Base-by-base conservation (phyloP, 2,329 filamentous ascomycete genomes). In the Thelonectria olida region DNA sequence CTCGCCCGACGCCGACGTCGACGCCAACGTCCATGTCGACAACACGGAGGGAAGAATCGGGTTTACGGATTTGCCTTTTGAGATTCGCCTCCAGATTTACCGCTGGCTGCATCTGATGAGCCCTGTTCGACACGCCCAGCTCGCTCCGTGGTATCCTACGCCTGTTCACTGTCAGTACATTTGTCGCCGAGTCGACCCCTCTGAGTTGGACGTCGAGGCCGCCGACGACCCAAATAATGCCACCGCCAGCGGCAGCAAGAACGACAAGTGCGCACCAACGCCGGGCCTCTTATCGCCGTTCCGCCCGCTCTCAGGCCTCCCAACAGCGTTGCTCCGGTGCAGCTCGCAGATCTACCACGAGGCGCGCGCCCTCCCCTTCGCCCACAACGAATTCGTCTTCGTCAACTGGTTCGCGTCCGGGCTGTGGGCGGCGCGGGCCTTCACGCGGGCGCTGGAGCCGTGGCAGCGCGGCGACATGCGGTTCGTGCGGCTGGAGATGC, bases 11-110 rank as follows among this genome's bases (percentile, higher is more conserved):
- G 42, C 36, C 34, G 36, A 15, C 12, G 34, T 2, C 31, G 13
- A 13, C 28, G 13, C 4, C 28, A 31, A 13, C 28, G 13, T 3
- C 28, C 9, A 7, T 23, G 7, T 8, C 25, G 25, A 7, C 6
- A 34, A 7, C 15, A 7, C 22, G 39, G 12, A 27, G 27, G 36
- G 20, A 36, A 36, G 4, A 7, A 27, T 23, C 23, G 41, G 54
- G 2, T 52, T 58, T 17, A 36, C 50, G 13, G 59, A 62, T 42
- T 69, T 83, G 5, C 80, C 82, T 1, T 66, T 76, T 13, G 82
- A 85, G 65, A 74, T 84, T 49, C 78, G 82, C 13, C 75, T 82
- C 12, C 75, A 80, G 54, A 80, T 85, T 31, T 85, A 84, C 67
- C 63, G 69, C 54, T 80, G 78, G 74, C 64, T 83, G 12, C 74